Evolutionary conservation across 73 alveolate genomes (phyloP), one percentile per base, ranked within the genome.

Genomic region (Tetrahymena malaccensis): DNA sequence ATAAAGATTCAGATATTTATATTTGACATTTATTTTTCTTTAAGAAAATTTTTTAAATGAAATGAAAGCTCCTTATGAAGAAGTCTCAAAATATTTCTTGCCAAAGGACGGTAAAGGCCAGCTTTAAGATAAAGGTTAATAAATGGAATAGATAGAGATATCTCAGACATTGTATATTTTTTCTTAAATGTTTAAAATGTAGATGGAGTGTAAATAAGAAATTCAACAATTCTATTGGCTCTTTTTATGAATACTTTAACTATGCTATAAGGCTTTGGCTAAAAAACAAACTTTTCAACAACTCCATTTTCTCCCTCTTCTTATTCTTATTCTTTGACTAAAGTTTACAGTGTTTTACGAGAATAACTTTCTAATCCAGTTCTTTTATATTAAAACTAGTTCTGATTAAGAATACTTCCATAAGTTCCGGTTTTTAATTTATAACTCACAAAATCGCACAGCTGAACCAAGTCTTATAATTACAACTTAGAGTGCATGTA

Each of bases 401-500:
- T 70, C 89, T 70, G 25, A n/a, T 70, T 70, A 4, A 70, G 89
- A 25, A 70, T 70, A 70, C 89, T 70, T 70, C 89, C 89, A 70
- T 70, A 70, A 3, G 89, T 95, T 7, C 94, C 37, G 4, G 95
- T 95, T 38, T 85, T 95, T 38, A 95, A 85, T 34, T 95, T 95
- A 37, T 89, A 93, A 25, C 93, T 95, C 50, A 95, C 94, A 93
- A 85, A 95, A 93, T 89, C 93, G 34, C 97, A 95, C 7, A 95
- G 70, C 43, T 94, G 43, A 10, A 95, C 55, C 21, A 95, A 55
- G 13, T 95, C 97, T 89, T 94, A 85, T 33, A 70, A 94, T 37
- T 95, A 85, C 16, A 95, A 94, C 57, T 95, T 95, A 13, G 97
- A 95, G 84, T 95, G 93, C 97, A 95, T 95, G 44, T 95, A 95